Evolutionary conservation across 73 alveolate species (phyloP).

Genomic region (Paramecium tetraurelia): DNA sequence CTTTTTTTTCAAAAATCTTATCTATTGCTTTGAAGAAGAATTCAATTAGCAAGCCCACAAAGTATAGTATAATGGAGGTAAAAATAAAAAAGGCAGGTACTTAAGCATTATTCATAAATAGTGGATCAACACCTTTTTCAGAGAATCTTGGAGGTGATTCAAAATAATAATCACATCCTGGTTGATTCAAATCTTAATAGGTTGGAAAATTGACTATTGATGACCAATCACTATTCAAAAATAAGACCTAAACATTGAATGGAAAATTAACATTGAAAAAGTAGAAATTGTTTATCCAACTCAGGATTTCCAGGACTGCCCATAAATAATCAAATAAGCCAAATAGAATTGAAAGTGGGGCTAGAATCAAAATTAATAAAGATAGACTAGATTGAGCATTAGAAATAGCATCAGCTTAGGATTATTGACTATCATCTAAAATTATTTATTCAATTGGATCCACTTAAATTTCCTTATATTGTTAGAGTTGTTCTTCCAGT

Average conservation of each 20-base stretch:
- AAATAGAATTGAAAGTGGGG: not conserved
- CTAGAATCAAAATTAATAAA: not conserved
- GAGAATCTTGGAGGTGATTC: not conserved
- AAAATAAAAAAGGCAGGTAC: not conserved
- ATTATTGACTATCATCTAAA: not conserved
- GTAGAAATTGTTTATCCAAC: not conserved
- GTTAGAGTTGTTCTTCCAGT: not conserved
- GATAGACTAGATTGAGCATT: not conserved
- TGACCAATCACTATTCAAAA: not conserved
- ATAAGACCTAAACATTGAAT: not conserved
- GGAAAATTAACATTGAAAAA: not conserved
- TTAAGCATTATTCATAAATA: not conserved
- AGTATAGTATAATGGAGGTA: not conserved
- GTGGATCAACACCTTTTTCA: constrained; percentile 7
- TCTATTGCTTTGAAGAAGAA: not conserved
- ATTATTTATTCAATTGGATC: not conserved
- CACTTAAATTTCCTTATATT: not conserved
- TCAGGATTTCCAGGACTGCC: not conserved
- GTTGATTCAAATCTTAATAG: not conserved
- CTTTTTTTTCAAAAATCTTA: not conserved
- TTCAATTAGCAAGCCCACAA: not conserved
- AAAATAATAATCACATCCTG: not conserved
- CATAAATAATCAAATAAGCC: not conserved
- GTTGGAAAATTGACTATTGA: not conserved
- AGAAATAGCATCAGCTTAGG: not conserved